Evolutionary conservation across 2,329 filamentous ascomycete species (phyloP), one percentile per base, ranked within the genome.

Genomic region (Alternaria postmessia): DNA sequence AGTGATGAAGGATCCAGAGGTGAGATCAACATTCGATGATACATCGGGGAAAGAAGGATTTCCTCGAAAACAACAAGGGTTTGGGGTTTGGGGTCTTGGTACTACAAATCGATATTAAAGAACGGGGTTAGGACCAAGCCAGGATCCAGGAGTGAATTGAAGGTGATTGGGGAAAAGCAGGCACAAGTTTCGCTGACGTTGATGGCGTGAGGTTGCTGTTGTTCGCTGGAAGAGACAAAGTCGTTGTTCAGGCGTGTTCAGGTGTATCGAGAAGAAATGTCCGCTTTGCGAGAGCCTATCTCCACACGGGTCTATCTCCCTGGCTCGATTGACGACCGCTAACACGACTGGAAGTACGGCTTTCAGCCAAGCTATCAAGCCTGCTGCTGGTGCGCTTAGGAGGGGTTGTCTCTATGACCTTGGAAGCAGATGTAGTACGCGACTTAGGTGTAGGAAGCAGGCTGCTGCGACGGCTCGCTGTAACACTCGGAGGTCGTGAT

Each of bases 401-500:
- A 39, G 62, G 46, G 1, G 49, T 62, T 16, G 47, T 22, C 30
- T 57, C 59, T 8, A 66, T 61, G 20, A 67, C 26, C 32, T 62
- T 67, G 3, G 69, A 68, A 30, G 64, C 63, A 34, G 71, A 74
- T 9, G 63, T 44, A 8, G 69, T 71, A 39, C 70, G 72, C 44
- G 70, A 63, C 38, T 72, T 76, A 6, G 73, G 69, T 18, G 66
- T 66, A 24, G 71, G 71, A 12, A 77, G 65, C 22, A 77, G 61
- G 48, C 74, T 76, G 30, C 49, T 67, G 36, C 75, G 71, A 14
- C 75, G 75, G 44, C 63, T 72, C 42, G 68, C 73, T 64, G 74
- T 61, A 5, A 68, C 70, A 54, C 75, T 78, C 5, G 71, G 54
- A 32, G 75, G 70, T 9, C 74, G 68, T 14, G 67, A 57, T 42